Evolutionary conservation across 257 asterid genomes (phyloP), one percentile per base, ranked within the genome.

Genomic region (Solanum ossicruentum): DNA sequence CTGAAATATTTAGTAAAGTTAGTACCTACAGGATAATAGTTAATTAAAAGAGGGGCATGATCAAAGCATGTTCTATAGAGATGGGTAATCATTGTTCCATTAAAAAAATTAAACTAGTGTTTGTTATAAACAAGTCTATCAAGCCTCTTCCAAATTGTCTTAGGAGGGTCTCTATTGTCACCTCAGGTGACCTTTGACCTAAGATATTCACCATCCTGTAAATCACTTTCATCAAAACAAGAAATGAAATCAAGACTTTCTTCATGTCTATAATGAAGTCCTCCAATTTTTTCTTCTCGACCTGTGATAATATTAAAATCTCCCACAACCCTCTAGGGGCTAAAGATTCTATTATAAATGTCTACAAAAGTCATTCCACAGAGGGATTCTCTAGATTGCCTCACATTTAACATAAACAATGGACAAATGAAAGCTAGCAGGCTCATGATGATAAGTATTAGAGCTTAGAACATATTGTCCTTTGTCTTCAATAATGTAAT

Each of bases 351-450:
- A 7, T 16, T 15, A 6, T 15, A 10, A 3, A 23, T 63, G 36
- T 63, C 39, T 3, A 11, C 6, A 3, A 3, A 28, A 6, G 2
- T 66, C 45, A 26, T 26, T 7, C 41, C 45, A 66, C 0, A 66
- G 11, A 7, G 10, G 11, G 0, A 4, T 15, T 12, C n/a, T 1
- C 3, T 12, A 45, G 0, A 2, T 9, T 1, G 13, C 45, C 0
- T 66, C 45, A 66, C n/a, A 28, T 13, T 28, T 28, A 0, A 45
- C 21, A 0, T 28, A 66, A 4, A 66, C 1, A 0, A 66, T 13
- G 2, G 5, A 2, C 0, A 58, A 20, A 5, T 65, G 18, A 16
- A 28, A 10, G 15, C 8, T n/a, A 3, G 18, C 5, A 18, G 5
- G 8, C 3, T 56, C 10, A 6, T 56, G 28, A 3, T 7, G 61